Percentiles rank a stretch among this genome's conserved stretches.
These are phyloP conservation scores for Colletotrichum euphorbiae DNA, from an alignment of 2,329 filamentous ascomycete species.

Conservation along the genomic window DNA sequence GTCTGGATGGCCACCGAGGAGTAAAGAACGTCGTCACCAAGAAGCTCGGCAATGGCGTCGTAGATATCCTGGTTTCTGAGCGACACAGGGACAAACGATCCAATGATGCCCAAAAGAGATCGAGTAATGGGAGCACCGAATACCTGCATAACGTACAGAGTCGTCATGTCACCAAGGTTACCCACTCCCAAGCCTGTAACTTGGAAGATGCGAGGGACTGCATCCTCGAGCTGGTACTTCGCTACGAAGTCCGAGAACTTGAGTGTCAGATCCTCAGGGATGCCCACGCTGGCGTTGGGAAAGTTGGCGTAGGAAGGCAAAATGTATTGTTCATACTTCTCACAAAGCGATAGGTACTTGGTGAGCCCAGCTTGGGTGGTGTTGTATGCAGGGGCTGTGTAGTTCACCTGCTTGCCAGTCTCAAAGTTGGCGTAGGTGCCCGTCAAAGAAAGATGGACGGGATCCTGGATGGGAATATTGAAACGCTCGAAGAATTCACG, in stretches of 20 bases:
- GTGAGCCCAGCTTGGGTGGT: slow-evolving; percentile 44
- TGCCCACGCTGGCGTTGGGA: slow-evolving; percentile 50
- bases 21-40: slow-evolving; percentile 53
- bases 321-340: slow-evolving; percentile 48
- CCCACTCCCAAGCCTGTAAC: slow-evolving; percentile 57
- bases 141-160: slow-evolving; percentile 59
- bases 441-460: slow-evolving; percentile 44
- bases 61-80: slow-evolving; percentile 55
- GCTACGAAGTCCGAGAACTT: slow-evolving; percentile 52
- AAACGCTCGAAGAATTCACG: slow-evolving; percentile 58
- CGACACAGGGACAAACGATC: slow-evolving; percentile 49
- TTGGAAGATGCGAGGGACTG: slow-evolving; percentile 53
- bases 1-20: slow-evolving; percentile 49
- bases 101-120: slow-evolving; percentile 46
- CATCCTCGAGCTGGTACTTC: slow-evolving; percentile 58
- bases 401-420: slow-evolving; percentile 48
- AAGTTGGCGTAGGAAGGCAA: slow-evolving; percentile 54
- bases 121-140: slow-evolving; percentile 52
- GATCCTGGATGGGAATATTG: slow-evolving; percentile 48
- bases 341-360: slow-evolving; percentile 46
- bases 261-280: slow-evolving; percentile 47
- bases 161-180: slow-evolving; percentile 55
- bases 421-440: slow-evolving; percentile 51
- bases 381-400: slow-evolving; percentile 41
- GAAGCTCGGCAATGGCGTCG: slow-evolving; percentile 48